Evolutionary conservation across 2,329 filamentous ascomycete genomes (phyloP).

Genomic region (Plectosphaerella plurivora): DNA sequence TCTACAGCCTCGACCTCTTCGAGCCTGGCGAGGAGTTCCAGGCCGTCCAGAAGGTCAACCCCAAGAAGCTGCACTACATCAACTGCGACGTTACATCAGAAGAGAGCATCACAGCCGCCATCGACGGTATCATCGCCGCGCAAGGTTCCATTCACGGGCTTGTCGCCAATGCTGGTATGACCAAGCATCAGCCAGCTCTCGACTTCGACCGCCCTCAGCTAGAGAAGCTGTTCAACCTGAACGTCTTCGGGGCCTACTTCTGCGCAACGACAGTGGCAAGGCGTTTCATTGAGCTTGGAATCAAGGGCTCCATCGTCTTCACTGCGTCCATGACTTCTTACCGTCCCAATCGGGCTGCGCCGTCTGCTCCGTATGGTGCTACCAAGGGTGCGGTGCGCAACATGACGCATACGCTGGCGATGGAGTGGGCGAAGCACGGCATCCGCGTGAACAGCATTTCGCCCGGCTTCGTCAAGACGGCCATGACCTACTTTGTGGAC

Average conservation of each 20-base stretch:
- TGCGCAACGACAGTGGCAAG: conserved; percentile 39
- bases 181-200: conserved; percentile 22
- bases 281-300: conserved; percentile 28
- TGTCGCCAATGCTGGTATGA: conserved; percentile 6
- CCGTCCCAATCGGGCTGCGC: conserved; percentile 42
- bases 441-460: conserved; percentile 43
- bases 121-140: conserved; percentile 32
- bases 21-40: conserved; percentile 18
- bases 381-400: conserved; percentile 38
- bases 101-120: conserved; percentile 30
- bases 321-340: conserved; percentile 44
- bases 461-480: conserved; percentile 37
- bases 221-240: conserved; percentile 27
- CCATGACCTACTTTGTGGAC: conserved; percentile 45
- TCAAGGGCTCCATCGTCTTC: conserved; percentile 35
- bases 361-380: conserved; percentile 42
- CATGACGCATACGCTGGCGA: conserved; percentile 34
- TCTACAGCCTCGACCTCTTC: conserved; percentile 24
- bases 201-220: conserved; percentile 23
- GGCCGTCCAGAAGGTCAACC: conserved; percentile 26
- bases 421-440: conserved; percentile 43
- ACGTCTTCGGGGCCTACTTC: conserved; percentile 39
- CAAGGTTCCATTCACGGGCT: conserved; percentile 34
- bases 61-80: conserved; percentile 38
- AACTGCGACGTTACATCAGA: conserved; percentile 41